A percentile compares a stretch with the other conserved stretches of the same genome.
Conservation (phyloP, 345 rosid species). For the Arabis hirsuta region DNA sequence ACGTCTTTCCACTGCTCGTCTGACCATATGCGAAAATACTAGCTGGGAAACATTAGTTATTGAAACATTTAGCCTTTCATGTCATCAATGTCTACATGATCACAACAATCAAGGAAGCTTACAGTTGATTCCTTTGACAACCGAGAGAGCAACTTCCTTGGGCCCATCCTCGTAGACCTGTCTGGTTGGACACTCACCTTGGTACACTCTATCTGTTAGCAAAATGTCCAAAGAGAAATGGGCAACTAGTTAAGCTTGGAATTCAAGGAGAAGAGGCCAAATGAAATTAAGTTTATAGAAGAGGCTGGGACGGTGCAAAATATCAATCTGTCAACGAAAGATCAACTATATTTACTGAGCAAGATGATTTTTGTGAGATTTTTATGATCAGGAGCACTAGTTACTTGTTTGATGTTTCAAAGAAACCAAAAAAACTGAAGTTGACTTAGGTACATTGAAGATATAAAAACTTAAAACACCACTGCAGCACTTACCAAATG, state of each 20-base stretch:
- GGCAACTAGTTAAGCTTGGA: constrained; percentile 15
- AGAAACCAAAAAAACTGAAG: constrained; percentile 11
- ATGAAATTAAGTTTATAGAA: background rate
- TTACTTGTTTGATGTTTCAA: constrained; percentile 42
- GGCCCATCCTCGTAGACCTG: constrained; percentile 83
- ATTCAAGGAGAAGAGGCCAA: constrained; percentile 1
- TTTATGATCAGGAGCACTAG: constrained; percentile 57
- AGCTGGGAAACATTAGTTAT: constrained; percentile 53
- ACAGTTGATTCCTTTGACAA: constrained; percentile 89
- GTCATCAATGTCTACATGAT: background rate
- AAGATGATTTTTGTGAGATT: constrained; percentile 41
- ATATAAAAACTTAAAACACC: background rate
- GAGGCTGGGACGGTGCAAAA: background rate
- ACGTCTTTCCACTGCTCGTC: constrained; percentile 99
- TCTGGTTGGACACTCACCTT: constrained; percentile 81
- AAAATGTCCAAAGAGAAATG: constrained; percentile 21
- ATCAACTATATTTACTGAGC: constrained; percentile 44
- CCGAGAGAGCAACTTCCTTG: constrained; percentile 87
- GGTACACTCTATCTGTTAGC: constrained; percentile 84
- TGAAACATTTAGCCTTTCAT: constrained; percentile 9
- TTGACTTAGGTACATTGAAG: constrained; percentile 3
- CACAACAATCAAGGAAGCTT: constrained; percentile 45
- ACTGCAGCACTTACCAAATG: constrained; percentile 69
- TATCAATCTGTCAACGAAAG: constrained; percentile 3
- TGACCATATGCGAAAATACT: constrained; percentile 98